Conservation (phyloP, 225 moss, liverwort and hornwort genomes). For the Pleurozium schreberi region DNA sequence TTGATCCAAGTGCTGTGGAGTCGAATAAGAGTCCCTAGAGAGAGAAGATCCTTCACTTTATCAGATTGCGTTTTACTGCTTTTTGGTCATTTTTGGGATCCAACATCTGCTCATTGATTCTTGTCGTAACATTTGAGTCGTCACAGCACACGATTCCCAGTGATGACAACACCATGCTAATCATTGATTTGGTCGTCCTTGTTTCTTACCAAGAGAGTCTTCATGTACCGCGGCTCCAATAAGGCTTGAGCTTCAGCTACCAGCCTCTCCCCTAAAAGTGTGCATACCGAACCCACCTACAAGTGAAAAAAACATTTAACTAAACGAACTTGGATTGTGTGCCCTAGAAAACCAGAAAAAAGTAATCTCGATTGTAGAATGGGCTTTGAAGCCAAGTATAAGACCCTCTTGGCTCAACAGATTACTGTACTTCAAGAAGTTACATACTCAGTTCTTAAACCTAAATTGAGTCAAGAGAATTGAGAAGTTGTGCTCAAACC, state of each 20-base stretch:
- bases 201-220: constrained; percentile 48
- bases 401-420: background rate
- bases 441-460: background rate
- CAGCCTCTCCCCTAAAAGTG: constrained; percentile 37
- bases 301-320: background rate
- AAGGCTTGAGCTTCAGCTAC: constrained; percentile 23
- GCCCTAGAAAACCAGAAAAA: background rate
- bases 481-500: constrained; percentile 3
- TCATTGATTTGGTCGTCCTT: background rate
- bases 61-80: background rate
- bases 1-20: constrained; percentile 6
- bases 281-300: constrained; percentile 52
- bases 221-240: constrained; percentile 50
- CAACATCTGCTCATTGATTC: background rate
- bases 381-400: background rate
- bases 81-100: constrained; percentile 29
- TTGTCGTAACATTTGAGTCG: no score
- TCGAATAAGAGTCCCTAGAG: constrained; percentile 4
- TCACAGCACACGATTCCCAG: background rate
- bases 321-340: background rate
- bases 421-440: background rate
- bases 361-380: background rate
- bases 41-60: constrained; percentile 17
- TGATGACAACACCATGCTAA: constrained; percentile 39
- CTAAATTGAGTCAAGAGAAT: background rate